Conservation (phyloP, 2,329 filamentous ascomycete genomes). For the Stagonosporopsis vannaccii region DNA sequence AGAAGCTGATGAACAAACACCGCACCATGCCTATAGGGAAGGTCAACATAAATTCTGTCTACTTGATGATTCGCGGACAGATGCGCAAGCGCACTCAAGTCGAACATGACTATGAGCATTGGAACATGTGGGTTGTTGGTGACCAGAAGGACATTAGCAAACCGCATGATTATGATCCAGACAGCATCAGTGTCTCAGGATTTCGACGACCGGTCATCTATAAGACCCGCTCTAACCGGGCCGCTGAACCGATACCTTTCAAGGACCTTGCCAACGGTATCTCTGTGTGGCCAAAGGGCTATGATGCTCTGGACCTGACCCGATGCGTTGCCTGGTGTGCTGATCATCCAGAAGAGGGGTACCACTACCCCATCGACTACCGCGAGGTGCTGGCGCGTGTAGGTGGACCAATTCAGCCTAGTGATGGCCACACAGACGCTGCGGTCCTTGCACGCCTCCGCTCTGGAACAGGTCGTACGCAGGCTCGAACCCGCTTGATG, state of each 20-base stretch:
- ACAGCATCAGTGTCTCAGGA: constrained; percentile 25
- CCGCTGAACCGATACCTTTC: constrained; percentile 21
- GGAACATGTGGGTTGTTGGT: constrained; percentile 23
- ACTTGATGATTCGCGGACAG: constrained; percentile 27
- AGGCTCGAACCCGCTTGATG: background rate
- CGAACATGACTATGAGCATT: constrained; percentile 15
- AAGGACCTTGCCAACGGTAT: constrained; percentile 30
- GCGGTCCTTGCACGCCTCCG: background rate
- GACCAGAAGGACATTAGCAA: constrained; percentile 16
- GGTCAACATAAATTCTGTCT: constrained; percentile 23
- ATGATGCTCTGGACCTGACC: constrained; percentile 39
- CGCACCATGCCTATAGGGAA: constrained; percentile 21
- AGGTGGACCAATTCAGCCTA: background rate
- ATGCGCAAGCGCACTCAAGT: constrained; percentile 21
- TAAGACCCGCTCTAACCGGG: background rate
- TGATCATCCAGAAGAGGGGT: constrained; percentile 27
- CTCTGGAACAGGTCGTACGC: background rate
- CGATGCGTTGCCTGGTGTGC: constrained; percentile 33
- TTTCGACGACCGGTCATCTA: constrained; percentile 20
- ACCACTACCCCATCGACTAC: constrained; percentile 37
- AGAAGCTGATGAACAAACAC: constrained; percentile 28
- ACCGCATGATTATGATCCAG: constrained; percentile 17
- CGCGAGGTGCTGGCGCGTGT: background rate
- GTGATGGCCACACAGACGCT: background rate
- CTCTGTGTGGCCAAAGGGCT: constrained; percentile 26